Evolutionary conservation across 768 basidiomycete species (phyloP).

Genomic region (Heimioporus sp.): DNA sequence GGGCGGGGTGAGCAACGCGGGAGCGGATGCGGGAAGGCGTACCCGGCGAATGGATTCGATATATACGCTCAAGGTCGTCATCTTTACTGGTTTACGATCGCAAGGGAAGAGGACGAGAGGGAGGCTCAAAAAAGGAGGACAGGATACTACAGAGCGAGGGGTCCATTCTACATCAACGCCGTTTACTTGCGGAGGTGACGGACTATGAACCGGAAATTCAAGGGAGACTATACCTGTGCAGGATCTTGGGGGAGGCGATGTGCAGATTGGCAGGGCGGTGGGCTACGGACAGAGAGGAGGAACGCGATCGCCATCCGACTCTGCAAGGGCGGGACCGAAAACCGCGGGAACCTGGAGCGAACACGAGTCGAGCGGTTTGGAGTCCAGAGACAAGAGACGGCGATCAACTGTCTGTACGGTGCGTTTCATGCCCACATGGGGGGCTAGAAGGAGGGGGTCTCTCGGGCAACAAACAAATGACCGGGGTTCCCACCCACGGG

Average conservation of each 20-base stretch:
- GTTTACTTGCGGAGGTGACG: slow-evolving; percentile 8
- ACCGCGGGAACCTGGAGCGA: slow-evolving; percentile 8
- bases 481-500: slow-evolving; percentile 5
- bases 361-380: neutral
- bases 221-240: too few species aligned
- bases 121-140: too few species aligned
- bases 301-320: too few species aligned
- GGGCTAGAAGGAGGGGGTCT: slow-evolving; percentile 10
- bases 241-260: neutral
- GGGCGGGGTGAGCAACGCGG: slow-evolving; percentile 1
- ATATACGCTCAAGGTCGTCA: too few species aligned
- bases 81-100: too few species aligned
- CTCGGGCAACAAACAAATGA: slow-evolving; percentile 1
- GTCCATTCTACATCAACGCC: slow-evolving; percentile 14
- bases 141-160: too few species aligned
- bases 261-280: neutral
- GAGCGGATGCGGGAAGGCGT: neutral
- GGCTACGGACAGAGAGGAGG: neutral
- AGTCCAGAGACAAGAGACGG: slow-evolving; percentile 15
- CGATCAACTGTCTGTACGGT: slow-evolving; percentile 26
- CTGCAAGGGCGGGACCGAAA: slow-evolving; percentile 11
- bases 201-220: slow-evolving; percentile 17
- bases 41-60: neutral
- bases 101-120: too few species aligned
- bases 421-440: slow-evolving; percentile 19